phyloP scores from a whole-genome alignment of 169 alveolate genomes.

The Plasmodium gaboni region DNA sequence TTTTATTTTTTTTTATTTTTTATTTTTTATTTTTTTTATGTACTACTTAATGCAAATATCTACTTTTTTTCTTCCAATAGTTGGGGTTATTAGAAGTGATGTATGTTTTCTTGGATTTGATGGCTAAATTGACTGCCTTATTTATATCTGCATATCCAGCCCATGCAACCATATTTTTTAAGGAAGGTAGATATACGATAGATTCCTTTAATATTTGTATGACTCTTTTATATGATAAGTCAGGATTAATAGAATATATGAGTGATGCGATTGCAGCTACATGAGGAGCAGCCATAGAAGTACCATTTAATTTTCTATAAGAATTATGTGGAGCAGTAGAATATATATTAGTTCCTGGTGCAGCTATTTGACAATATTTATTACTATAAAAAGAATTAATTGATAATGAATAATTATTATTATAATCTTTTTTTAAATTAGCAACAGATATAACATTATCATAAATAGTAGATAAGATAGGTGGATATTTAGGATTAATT shows the following conservation, averaged over 20 bases:
- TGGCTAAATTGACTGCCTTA: constrained; percentile 31
- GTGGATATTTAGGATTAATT: constrained; percentile 39
- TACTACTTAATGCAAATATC: not conserved
- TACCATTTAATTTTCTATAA: constrained; percentile 77
- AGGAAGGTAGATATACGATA: constrained; percentile 11
- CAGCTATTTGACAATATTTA: constrained; percentile 77
- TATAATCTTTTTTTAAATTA: constrained; percentile 18
- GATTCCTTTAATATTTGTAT: constrained; percentile 30
- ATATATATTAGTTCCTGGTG: constrained; percentile 82
- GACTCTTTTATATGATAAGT: constrained; percentile 19
- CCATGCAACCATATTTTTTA: constrained; percentile 22
- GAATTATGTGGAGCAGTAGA: constrained; percentile 77
- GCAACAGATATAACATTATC: constrained; percentile 59
- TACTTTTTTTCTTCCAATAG: constrained; percentile 36
- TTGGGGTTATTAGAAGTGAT: constrained; percentile 3
- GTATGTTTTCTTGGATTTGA: constrained; percentile 18
- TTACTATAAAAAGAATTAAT: constrained; percentile 63
- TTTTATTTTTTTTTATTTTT: not conserved
- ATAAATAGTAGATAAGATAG: constrained; percentile 10
- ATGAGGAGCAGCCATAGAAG: constrained; percentile 86
- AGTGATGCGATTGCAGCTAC: constrained; percentile 79
- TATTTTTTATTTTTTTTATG: not conserved
- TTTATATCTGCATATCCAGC: constrained; percentile 49
- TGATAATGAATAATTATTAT: constrained; percentile 30
- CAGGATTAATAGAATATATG: constrained; percentile 51